Evolutionary conservation across 495 filamentous ascomycete species (phyloP).

Genomic region (Aspergillus heteromorphus): DNA sequence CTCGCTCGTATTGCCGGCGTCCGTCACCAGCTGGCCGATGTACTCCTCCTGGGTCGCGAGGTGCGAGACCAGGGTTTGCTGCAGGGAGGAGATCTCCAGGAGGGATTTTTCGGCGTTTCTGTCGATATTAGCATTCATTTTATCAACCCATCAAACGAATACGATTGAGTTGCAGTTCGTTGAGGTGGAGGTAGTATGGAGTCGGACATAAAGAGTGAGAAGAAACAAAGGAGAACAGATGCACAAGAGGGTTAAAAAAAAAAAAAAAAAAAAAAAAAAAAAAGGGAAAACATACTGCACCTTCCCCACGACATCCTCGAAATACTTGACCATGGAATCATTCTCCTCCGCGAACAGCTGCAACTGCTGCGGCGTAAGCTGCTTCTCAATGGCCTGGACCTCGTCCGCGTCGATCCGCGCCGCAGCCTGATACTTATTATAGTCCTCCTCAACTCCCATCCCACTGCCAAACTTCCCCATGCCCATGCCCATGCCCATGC

Average conservation of each 20-base stretch:
- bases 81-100: slow-evolving; percentile 86
- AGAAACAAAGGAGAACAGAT: not conserved
- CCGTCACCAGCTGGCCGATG: slow-evolving; percentile 82
- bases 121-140: not conserved
- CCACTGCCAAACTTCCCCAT: not conserved
- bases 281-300: slow-evolving; percentile 61
- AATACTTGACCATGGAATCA: slow-evolving; percentile 83
- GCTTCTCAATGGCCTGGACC: slow-evolving; percentile 47
- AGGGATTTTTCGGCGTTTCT: slow-evolving; percentile 89
- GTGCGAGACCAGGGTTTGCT: slow-evolving; percentile 80
- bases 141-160: not conserved
- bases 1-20: slow-evolving; percentile 72
- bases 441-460: slow-evolving; percentile 2
- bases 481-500: too few species aligned
- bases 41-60: slow-evolving; percentile 78
- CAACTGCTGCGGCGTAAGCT: slow-evolving; percentile 74
- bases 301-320: slow-evolving; percentile 86
- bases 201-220: too few species aligned
- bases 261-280: not conserved
- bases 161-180: too few species aligned
- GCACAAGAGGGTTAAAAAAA: not conserved
- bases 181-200: too few species aligned
- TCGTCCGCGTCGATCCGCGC: slow-evolving; percentile 37
- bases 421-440: not conserved
- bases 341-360: slow-evolving; percentile 95